phyloP scores from a whole-genome alignment of 164 flowering plant species.

The Taxillus chinensis region DNA sequence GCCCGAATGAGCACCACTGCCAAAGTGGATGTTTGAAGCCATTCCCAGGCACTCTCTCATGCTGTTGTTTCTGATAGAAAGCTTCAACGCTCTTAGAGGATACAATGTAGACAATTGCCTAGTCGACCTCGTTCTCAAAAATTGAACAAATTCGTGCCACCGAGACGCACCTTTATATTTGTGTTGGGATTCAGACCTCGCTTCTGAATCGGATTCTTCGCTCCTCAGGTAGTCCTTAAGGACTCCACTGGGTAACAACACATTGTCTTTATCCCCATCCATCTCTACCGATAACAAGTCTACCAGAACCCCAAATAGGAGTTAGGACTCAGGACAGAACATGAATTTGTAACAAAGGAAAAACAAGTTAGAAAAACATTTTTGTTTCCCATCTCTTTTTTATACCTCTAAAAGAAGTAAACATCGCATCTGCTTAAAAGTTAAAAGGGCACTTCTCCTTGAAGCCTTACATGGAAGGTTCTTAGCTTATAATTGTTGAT shows the following conservation, averaged over 20 bases:
- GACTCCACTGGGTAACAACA: constrained; percentile 43
- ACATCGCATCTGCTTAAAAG: too few species aligned
- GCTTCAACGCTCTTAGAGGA: neutral
- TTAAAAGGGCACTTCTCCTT: too few species aligned
- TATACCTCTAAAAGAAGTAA: too few species aligned
- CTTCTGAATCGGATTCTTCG: constrained; percentile 26
- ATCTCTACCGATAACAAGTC: neutral
- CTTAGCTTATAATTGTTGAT: too few species aligned
- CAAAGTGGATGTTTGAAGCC: neutral
- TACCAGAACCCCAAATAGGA: neutral
- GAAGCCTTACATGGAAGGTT: too few species aligned
- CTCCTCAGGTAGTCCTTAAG: constrained; percentile 44
- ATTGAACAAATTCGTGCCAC: constrained; percentile 21
- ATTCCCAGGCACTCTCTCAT: neutral
- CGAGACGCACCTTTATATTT: constrained; percentile 11
- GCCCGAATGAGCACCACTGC: neutral
- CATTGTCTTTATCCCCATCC: constrained; percentile 19
- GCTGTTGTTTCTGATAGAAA: neutral
- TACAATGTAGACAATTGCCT: constrained; percentile 8
- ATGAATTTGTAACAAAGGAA: too few species aligned
- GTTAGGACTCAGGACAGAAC: too few species aligned
- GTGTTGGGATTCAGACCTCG: constrained; percentile 14
- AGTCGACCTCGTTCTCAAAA: constrained; percentile 20
- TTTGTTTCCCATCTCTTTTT: too few species aligned
- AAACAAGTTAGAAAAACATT: too few species aligned